Evolutionary conservation across 2,329 filamentous ascomycete species (phyloP), one percentile per base, ranked within the genome.

Genomic region (Clarireedia hainanense): DNA sequence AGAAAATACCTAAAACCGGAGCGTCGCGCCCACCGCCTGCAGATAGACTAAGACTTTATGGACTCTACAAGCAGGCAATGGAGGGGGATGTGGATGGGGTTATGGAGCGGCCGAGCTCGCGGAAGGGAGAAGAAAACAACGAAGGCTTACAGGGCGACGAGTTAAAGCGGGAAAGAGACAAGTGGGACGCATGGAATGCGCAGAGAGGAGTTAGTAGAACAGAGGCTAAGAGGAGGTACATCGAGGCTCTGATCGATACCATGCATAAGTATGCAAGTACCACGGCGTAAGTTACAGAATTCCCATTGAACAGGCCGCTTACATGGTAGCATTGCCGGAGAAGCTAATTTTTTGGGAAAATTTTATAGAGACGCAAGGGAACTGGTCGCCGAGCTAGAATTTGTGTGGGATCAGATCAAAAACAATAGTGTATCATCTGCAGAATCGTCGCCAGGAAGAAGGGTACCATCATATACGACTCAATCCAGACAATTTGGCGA

Each of bases 21-120:
- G 90, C 90, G 52, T 84, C 89, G 60, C 87, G 94, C 60, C 94
- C 94, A 47, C 94, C 94, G 48, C 83, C 91, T 2, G 77, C 80
- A 59, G 91, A 95, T 68, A 86, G 94, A 57, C 79, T 99, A 64
- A 88, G 88, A 57, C 86, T 99, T 60, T 99, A 99, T 85, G 94
- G 94, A 61, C 80, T 99, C 63, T 99, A 99, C 76, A 99, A 99
- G 71, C 94, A 99, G 73, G 91, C 91, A 60, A 97, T 97, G 94
- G 91, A 99, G 76, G 94, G 94, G 49, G 90, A 99, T 72, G 91
- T 97, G 36, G 88, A 94, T 64, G 89, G 89, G 49, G 90, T 97
- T 50, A 95, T 96, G 86, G 86, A 92, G 66, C 82, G 91, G 47
- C 92, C 94, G 40, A 73, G 73, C 26, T 73, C 75, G 26, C 75